Evolutionary conservation across 257 asterid genomes (phyloP).

Genomic region (Sherardia arvensis): DNA sequence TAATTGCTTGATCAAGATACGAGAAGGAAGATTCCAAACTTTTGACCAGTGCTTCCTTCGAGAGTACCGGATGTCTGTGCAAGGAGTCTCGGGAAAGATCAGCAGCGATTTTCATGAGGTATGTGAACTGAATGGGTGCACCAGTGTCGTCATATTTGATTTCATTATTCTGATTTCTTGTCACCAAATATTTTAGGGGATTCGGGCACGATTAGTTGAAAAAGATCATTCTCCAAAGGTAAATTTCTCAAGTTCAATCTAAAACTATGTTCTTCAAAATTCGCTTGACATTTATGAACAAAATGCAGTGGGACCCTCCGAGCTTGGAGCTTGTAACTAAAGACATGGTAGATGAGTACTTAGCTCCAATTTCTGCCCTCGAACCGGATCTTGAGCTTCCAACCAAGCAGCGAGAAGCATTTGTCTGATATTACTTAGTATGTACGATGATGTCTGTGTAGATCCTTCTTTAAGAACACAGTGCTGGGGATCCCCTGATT

Average conservation of each 20-base stretch:
- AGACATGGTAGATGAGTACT: conserved; percentile 88
- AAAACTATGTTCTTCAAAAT: not conserved
- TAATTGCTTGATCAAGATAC: conserved; percentile 46
- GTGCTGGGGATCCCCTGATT: not conserved
- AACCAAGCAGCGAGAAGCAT: conserved; percentile 67
- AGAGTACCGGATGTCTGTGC: conserved; percentile 87
- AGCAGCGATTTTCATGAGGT: conserved; percentile 73
- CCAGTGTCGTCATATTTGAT: conserved; percentile 3
- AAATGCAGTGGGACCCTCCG: conserved; percentile 94
- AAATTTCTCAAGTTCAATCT: conserved; percentile 4
- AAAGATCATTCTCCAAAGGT: conserved; percentile 85
- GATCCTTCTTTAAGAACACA: not conserved
- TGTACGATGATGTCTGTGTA: too few relatives aligned
- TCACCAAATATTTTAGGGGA: conserved; percentile 46
- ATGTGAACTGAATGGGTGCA: conserved; percentile 7
- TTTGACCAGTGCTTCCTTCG: conserved; percentile 83
- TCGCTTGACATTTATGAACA: not conserved
- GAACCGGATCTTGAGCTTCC: conserved; percentile 91
- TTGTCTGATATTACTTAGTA: not conserved
- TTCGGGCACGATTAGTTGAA: conserved; percentile 72
- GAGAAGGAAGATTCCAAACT: conserved; percentile 84
- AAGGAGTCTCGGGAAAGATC: conserved; percentile 58
- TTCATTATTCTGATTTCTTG: conserved; percentile 1
- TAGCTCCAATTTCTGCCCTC: conserved; percentile 44
- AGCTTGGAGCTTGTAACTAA: conserved; percentile 63